Conservation (phyloP, 1,284 basidiomycete genomes). For the Sporisorium sorghi region DNA sequence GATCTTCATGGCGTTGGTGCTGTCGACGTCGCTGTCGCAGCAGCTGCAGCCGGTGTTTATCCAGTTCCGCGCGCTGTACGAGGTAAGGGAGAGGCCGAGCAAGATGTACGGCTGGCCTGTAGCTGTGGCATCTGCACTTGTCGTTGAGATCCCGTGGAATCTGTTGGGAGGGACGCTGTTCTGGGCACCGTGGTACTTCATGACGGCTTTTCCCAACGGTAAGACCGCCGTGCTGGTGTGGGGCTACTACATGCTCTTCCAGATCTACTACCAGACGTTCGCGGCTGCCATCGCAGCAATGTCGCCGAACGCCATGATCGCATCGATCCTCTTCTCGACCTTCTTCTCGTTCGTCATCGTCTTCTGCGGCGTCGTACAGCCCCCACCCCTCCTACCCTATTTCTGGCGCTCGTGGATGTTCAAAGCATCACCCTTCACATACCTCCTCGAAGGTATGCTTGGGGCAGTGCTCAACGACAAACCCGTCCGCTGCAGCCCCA, state of each 20-base stretch:
- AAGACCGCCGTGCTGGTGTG: slow-evolving; percentile 50
- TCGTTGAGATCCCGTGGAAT: slow-evolving; percentile 70
- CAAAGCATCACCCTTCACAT: slow-evolving; percentile 79
- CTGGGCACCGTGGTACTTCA: slow-evolving; percentile 62
- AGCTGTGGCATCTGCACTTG: slow-evolving; percentile 71
- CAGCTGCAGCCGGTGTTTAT: slow-evolving; percentile 71
- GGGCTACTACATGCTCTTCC: slow-evolving; percentile 60
- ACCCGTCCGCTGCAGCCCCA: slow-evolving; percentile 69
- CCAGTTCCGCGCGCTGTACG: slow-evolving; percentile 75
- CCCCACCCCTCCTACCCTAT: slow-evolving; percentile 56
- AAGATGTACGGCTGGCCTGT: slow-evolving; percentile 86
- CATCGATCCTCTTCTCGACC: slow-evolving; percentile 76
- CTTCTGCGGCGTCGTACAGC: slow-evolving; percentile 73
- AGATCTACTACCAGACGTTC: slow-evolving; percentile 74
- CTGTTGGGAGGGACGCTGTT: slow-evolving; percentile 60
- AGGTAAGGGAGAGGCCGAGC: slow-evolving; percentile 79
- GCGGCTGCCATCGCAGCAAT: slow-evolving; percentile 77
- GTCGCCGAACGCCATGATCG: slow-evolving; percentile 77
- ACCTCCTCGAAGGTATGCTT: slow-evolving; percentile 71
- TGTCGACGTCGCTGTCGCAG: slow-evolving; percentile 63
- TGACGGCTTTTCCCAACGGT: slow-evolving; percentile 47
- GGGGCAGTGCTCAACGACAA: slow-evolving; percentile 68
- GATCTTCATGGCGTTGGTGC: slow-evolving; percentile 70
- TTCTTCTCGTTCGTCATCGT: slow-evolving; percentile 76
- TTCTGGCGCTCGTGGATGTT: slow-evolving; percentile 68